phyloP scores from a whole-genome alignment of 2,329 filamentous ascomycete species.

The Aureobasidium sp. region DNA sequence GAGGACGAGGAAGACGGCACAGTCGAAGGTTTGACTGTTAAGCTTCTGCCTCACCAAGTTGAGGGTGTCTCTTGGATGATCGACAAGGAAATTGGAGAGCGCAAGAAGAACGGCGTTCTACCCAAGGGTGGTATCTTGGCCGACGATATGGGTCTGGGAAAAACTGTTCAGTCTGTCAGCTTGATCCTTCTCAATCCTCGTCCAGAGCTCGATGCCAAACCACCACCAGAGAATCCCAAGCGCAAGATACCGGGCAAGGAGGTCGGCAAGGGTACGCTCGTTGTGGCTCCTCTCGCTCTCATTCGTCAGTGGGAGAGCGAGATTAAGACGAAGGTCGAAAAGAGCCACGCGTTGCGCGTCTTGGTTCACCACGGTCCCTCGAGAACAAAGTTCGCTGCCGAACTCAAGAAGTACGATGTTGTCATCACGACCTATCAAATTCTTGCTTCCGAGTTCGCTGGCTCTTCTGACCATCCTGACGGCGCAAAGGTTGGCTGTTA shows the following conservation, averaged over 20 bases:
- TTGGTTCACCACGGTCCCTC: conserved; percentile 86
- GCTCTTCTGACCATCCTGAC: conserved; percentile 51
- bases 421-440: conserved; percentile 98
- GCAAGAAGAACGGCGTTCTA: conserved; percentile 69
- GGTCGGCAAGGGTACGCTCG: conserved; percentile 73
- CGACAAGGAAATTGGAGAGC: conserved; percentile 78
- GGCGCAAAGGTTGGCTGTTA: conserved; percentile 75
- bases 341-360: conserved; percentile 65
- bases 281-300: conserved; percentile 85
- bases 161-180: conserved; percentile 89
- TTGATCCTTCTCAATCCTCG: conserved; percentile 78
- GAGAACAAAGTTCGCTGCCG: conserved; percentile 69
- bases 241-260: conserved; percentile 59
- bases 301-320: conserved; percentile 98
- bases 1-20: conserved; percentile 52
- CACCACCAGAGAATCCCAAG: conserved; percentile 49
- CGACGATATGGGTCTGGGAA: conserved; percentile 95
- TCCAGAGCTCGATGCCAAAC: conserved; percentile 38
- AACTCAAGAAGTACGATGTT: conserved; percentile 80
- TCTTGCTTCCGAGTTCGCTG: conserved; percentile 79
- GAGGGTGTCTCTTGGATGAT: conserved; percentile 94
- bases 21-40: conserved; percentile 78
- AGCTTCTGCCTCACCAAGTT: conserved; percentile 85
- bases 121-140: conserved; percentile 92
- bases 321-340: conserved; percentile 72